Evolutionary conservation across 495 filamentous ascomycete genomes (phyloP), one percentile per base, ranked within the genome.

Genomic region (Darksidea phi): DNA sequence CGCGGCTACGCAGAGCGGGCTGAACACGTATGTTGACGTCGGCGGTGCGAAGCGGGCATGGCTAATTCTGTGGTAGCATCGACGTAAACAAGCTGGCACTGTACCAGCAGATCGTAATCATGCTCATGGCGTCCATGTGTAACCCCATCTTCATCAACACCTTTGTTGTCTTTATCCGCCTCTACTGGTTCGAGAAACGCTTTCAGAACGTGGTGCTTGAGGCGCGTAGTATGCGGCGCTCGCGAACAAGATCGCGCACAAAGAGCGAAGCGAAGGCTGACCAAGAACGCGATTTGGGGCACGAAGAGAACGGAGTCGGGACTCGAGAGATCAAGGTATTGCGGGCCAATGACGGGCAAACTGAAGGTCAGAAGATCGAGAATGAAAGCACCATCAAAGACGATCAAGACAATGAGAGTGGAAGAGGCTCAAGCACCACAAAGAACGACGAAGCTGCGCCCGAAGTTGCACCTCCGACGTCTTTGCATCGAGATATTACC

Each of bases 111-210:
- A 52, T 71, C 57, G 54, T 63, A 55, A 67, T 89, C 32, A 74
- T 89, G 20, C 74, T 87, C 1, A 63, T 92, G 21, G 83, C 87
- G 5, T 74, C 64, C 62, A 42, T 76, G 25, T 70, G 64, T 32
- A 98, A 91, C 45, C 94, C 94, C 2, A 96, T 98, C 60, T 88
- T 89, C 55, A 93, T 98, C 73, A 84, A 96, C 71, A 80, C 86
- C 6, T 86, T 83, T 28, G 88, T 97, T 26, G 93, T 97, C 0
- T 95, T 95, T 66, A 77, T 97, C 20, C 88, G 94, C 1, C 76
- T 97, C 4, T 96, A 96, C 74, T 97, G 92, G 93, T 98, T 98
- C 67, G 92, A 97, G 75, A 96, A 92, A 70, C 83, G 91, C 2
- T 96, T 98, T 66, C 84, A 91, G 72, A 76, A 87, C 63, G 79